Conservation (phyloP, 176 grass and related monocot species). For the Pontederia crassipes region DNA sequence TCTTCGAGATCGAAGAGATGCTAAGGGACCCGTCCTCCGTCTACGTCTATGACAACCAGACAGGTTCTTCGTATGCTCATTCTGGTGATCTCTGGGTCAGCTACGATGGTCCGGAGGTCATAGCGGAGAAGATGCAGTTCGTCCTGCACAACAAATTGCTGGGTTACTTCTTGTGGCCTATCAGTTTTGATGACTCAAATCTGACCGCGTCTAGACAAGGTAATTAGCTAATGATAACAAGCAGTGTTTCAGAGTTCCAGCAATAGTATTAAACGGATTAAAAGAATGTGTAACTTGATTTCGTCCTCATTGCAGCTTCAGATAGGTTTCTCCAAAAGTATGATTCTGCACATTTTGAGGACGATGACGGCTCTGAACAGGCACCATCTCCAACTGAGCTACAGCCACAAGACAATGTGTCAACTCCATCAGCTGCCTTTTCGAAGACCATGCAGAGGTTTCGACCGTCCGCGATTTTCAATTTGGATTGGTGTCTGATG, state of each 20-base stretch:
- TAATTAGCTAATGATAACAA: conserved; percentile 7
- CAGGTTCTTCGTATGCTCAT: conserved; percentile 45
- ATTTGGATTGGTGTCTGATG: too few relatives aligned
- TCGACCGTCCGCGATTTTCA: too few relatives aligned
- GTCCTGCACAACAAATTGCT: conserved; percentile 24
- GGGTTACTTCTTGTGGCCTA: conserved; percentile 79
- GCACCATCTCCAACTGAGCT: conserved; percentile 17
- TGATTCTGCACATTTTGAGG: conserved; percentile 20
- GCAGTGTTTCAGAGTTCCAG: not conserved
- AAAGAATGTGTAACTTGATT: not conserved
- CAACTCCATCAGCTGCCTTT: conserved; percentile 16
- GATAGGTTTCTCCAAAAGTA: conserved; percentile 34
- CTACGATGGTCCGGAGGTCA: conserved; percentile 54
- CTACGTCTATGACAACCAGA: conserved; percentile 43
- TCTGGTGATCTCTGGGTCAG: conserved; percentile 65
- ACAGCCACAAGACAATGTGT: conserved; percentile 22
- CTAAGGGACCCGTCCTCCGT: conserved; percentile 15
- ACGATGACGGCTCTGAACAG: conserved; percentile 27
- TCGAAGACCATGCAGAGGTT: too few relatives aligned
- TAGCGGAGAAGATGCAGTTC: conserved; percentile 62
- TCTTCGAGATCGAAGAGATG: conserved; percentile 54
- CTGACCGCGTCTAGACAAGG: conserved; percentile 52
- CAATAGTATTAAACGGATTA: not conserved
- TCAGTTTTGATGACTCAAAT: conserved; percentile 66
- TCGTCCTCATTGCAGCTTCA: conserved; percentile 36